Evolutionary conservation across 129 eudicot species (phyloP).

Genomic region (Saposhnikovia divaricata): DNA sequence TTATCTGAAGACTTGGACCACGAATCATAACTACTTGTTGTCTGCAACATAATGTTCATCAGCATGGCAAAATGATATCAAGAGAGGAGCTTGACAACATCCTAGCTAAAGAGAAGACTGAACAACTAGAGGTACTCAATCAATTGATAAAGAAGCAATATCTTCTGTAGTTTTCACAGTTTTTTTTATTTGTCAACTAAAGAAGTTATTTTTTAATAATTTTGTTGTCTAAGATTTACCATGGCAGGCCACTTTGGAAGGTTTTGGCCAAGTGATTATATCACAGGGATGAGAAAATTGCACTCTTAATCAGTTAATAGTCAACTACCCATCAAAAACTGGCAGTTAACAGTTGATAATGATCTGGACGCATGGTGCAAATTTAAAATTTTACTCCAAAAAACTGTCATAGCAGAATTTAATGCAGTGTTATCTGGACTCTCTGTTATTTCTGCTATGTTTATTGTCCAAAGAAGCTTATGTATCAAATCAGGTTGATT

Average conservation of each 20-base stretch:
- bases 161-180: slow-evolving; percentile 1
- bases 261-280: not conserved
- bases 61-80: slow-evolving; percentile 76
- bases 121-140: slow-evolving; percentile 65
- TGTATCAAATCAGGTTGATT: not conserved
- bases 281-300: not conserved
- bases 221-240: not conserved
- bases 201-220: not conserved
- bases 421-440: not conserved
- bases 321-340: not conserved
- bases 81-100: slow-evolving; percentile 74
- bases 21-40: not conserved
- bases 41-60: slow-evolving; percentile 19
- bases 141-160: slow-evolving; percentile 1
- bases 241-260: not conserved
- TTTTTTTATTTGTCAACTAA: slow-evolving; percentile 12
- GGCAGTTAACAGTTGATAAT: not conserved
- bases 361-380: not conserved
- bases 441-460: not conserved
- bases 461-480: not conserved
- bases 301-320: not conserved
- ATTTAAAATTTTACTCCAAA: not conserved
- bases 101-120: slow-evolving; percentile 69
- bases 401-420: not conserved
- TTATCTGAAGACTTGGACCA: not conserved